Conservation (phyloP, 345 rosid species). For the Cardamine chenopodiifolia region DNA sequence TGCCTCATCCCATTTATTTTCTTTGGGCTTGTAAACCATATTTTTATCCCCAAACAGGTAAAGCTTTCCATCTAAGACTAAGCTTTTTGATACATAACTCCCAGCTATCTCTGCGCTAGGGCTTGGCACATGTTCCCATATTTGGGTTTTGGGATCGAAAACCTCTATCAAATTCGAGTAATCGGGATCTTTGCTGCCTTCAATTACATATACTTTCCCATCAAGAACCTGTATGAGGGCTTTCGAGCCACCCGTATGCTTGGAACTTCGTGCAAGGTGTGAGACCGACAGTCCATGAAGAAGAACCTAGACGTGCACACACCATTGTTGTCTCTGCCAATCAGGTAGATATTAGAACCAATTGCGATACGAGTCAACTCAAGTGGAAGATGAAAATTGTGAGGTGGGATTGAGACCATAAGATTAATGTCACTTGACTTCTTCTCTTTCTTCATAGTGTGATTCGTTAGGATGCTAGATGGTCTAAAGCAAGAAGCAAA, state of each 20-base stretch:
- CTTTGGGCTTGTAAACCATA: background rate
- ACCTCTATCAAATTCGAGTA: background rate
- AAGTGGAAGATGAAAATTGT: background rate
- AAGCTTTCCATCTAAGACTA: background rate
- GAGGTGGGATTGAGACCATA: background rate
- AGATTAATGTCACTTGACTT: background rate
- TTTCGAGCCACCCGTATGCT: background rate
- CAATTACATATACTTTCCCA: conserved; percentile 7
- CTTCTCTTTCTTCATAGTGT: background rate
- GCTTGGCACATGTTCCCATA: conserved; percentile 7
- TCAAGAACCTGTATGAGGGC: background rate
- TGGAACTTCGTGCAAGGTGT: conserved; percentile 13
- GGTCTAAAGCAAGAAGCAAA: background rate
- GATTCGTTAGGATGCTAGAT: too few species aligned
- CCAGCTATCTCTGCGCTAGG: background rate
- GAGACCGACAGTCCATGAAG: conserved; percentile 13
- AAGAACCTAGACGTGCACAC: background rate
- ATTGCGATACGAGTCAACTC: background rate
- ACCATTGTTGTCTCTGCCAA: background rate
- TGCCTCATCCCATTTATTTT: conserved; percentile 26
- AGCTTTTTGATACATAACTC: background rate
- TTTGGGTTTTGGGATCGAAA: conserved; percentile 21
- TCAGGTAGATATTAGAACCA: background rate
- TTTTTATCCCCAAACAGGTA: background rate
- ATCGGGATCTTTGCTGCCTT: too few species aligned